phyloP scores from a whole-genome alignment of 257 asterid species.

The Gardenia jasminoides region DNA sequence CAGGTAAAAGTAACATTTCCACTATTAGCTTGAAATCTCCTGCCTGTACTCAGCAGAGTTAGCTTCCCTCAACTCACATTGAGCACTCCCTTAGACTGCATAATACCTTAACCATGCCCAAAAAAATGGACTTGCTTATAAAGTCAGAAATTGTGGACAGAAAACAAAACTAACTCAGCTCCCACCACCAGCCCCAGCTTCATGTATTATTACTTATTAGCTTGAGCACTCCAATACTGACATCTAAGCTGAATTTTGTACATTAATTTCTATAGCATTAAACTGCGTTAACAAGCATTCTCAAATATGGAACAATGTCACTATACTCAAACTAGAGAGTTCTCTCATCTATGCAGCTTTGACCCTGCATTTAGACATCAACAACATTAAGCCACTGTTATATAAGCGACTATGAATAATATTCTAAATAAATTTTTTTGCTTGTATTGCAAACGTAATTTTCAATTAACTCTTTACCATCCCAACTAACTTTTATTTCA shows the following conservation, averaged over 20 bases:
- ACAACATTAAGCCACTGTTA: not conserved
- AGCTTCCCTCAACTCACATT: not conserved
- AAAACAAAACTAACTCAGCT: not conserved
- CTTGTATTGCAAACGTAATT: no score
- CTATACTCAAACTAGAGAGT: no score
- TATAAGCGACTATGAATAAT: no score
- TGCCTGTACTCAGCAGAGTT: not conserved
- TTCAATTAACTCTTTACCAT: no score
- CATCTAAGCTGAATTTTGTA: not conserved
- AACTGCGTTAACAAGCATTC: not conserved
- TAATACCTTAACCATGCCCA: not conserved
- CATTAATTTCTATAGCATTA: not conserved
- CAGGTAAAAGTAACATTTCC: not conserved
- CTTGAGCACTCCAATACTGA: not conserved
- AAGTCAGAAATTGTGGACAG: not conserved
- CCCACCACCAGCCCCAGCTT: not conserved
- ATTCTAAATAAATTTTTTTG: no score
- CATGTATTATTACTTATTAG: not conserved
- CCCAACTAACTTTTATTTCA: no score
- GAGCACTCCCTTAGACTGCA: not conserved
- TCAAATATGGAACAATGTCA: no score
- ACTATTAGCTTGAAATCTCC: not conserved
- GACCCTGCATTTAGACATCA: not conserved
- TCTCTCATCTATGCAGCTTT: no score
- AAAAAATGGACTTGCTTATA: not conserved